Conservation (phyloP, 2,329 filamentous ascomycete species). For the Huntiella savannae region DNA sequence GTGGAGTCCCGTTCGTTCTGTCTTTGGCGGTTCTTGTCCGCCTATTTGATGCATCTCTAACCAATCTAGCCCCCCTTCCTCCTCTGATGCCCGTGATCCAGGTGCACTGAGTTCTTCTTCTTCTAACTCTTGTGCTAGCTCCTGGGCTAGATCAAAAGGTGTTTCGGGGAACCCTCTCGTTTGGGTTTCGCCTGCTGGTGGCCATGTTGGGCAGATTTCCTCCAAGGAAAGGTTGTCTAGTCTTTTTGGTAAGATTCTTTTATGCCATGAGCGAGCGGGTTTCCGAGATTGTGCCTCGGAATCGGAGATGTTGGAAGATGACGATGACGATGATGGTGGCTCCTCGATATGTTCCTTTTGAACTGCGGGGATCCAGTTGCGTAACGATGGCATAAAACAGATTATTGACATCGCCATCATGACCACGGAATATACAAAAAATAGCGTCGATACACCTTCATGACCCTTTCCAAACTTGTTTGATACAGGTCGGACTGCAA, state of each 20-base stretch:
- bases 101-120: conserved; percentile 7
- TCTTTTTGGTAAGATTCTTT: background rate
- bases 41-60: conserved; percentile 7
- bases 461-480: conserved; percentile 8
- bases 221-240: conserved; percentile 6
- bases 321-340: background rate
- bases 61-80: conserved; percentile 2
- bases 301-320: too few relatives aligned
- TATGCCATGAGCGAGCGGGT: background rate
- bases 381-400: conserved; percentile 1
- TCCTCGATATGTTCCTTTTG: background rate
- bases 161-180: background rate
- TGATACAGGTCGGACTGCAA: conserved; percentile 13
- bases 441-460: conserved; percentile 4
- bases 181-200: background rate
- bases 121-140: conserved; percentile 5
- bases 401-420: conserved; percentile 5
- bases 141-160: background rate
- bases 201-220: conserved; percentile 7
- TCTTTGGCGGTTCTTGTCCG: background rate
- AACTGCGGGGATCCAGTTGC: conserved; percentile 3
- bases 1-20: background rate
- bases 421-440: conserved; percentile 8
- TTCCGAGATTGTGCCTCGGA: background rate
- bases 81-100: conserved; percentile 4